Evolutionary conservation across 2,329 filamentous ascomycete species (phyloP), one percentile per base, ranked within the genome.

Genomic region (Arthrobotrys megalospora): DNA sequence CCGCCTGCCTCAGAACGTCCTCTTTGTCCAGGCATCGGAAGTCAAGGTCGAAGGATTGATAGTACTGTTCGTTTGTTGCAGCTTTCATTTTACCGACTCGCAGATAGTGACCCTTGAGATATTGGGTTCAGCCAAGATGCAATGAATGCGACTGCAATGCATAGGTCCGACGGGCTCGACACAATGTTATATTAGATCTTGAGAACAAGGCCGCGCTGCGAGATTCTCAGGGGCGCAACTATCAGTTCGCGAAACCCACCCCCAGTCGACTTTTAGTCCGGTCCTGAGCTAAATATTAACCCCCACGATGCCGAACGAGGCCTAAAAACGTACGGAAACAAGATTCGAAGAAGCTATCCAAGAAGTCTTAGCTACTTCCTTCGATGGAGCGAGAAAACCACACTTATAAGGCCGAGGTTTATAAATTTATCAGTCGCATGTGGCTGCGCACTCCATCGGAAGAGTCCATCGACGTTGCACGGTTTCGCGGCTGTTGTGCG

Each of bases 11-110:
- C 11, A 78, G 60, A 41, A 68, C 32, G 7, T 78, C 75, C 43
- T 48, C 67, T 12, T 53, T 28, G n/a, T 78, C 75, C 36, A 78
- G 34, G 28, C 32, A 67, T 34, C 21, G 62, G 19, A 78, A 78
- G n/a, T 72, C 53, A 8, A 78, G 67, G 24, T 58, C 53, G 47
- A 67, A 68, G 11, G 67, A 47, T 5, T 41, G 67, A 19, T 78
- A 78, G 32, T 67, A 72, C 2, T 71, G 36, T 14, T 66, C 66
- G 19, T 65, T 65, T 7, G 19, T 58, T n/a, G 47, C n/a, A 11
- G 48, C 10, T 24, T 45, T 12, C 68, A 72, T 72, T 16, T 55
- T 24, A 8, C 2, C 16, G 14, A 21, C 14, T 24, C 10, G 19
- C 16, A 14, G 19, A 48, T 10, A 8, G 3, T 2, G 19, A 7